A percentile compares a stretch with the other conserved stretches of the same genome.
phyloP scores from a whole-genome alignment of 2,329 filamentous ascomycete genomes.

The Diaporthe nobilis region DNA sequence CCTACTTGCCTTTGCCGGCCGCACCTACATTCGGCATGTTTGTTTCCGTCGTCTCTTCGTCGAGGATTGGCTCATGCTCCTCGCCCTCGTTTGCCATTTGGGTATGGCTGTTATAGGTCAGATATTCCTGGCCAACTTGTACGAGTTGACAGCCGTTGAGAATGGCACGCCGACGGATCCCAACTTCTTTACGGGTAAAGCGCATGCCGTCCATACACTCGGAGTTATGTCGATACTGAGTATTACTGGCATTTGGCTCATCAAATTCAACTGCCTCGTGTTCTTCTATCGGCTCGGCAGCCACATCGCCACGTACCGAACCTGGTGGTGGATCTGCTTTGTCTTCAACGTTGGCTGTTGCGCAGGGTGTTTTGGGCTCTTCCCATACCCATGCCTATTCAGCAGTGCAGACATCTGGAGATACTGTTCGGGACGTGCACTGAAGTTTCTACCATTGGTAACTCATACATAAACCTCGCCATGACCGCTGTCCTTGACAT shows the following conservation, averaged over 20 bases:
- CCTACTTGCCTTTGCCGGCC: background rate
- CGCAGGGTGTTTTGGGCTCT: slow-evolving; percentile 34
- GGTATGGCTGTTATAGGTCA: slow-evolving; percentile 11
- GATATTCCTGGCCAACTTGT: background rate
- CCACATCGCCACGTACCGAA: slow-evolving; percentile 13
- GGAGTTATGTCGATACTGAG: slow-evolving; percentile 13
- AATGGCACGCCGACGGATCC: background rate
- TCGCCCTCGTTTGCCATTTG: slow-evolving; percentile 37
- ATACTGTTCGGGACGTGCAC: slow-evolving; percentile 29
- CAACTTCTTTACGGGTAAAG: slow-evolving; percentile 15
- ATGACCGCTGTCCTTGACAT: too few species aligned
- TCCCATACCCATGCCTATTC: slow-evolving; percentile 41
- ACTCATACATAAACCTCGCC: too few species aligned
- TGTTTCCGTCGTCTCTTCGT: background rate
- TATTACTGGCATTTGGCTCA: slow-evolving; percentile 35
- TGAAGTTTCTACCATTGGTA: too few species aligned
- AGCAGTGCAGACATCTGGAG: slow-evolving; percentile 20
- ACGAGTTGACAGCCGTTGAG: background rate
- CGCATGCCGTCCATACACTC: slow-evolving; percentile 19
- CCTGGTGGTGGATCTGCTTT: slow-evolving; percentile 42
- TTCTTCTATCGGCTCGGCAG: slow-evolving; percentile 39
- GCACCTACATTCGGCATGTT: background rate
- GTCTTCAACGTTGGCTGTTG: slow-evolving; percentile 36
- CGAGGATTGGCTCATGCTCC: slow-evolving; percentile 43
- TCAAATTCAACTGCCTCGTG: slow-evolving; percentile 39